Percentiles rank a stretch among this genome's conserved stretches.
phyloP scores from a whole-genome alignment of 495 filamentous ascomycete genomes.

The Lasiosphaeria hispida region DNA sequence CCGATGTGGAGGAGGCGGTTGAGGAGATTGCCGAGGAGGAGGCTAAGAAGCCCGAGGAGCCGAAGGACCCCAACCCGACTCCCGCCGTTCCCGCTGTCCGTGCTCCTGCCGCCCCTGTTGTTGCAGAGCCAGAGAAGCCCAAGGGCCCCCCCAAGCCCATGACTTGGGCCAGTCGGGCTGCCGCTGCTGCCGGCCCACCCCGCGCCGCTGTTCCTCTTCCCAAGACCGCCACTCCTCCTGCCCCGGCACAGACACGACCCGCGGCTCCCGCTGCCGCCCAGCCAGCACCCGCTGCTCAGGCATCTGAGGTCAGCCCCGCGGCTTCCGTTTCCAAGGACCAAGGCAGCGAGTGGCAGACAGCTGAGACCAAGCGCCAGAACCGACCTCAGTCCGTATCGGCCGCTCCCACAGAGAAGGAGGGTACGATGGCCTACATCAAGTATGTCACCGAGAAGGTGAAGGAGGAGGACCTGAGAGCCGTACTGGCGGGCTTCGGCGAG shows the following conservation, averaged over 20 bases:
- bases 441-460: constrained; percentile 86
- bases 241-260: constrained; percentile 32
- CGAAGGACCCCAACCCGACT: constrained; percentile 58
- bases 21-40: constrained; percentile 50
- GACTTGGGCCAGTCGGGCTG: constrained; percentile 85
- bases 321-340: constrained; percentile 41
- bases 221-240: constrained; percentile 44
- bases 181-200: constrained; percentile 40
- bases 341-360: constrained; percentile 73
- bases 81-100: constrained; percentile 45
- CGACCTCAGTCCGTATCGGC: constrained; percentile 55
- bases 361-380: constrained; percentile 78
- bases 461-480: constrained; percentile 60
- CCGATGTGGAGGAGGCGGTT: constrained; percentile 37
- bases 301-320: constrained; percentile 29
- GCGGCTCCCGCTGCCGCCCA: constrained; percentile 30
- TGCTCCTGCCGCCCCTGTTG: constrained; percentile 33
- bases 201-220: constrained; percentile 45
- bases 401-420: constrained; percentile 58
- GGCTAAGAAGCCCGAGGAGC: constrained; percentile 53
- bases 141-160: constrained; percentile 58
- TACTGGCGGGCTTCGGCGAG: constrained; percentile 71
- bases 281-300: constrained; percentile 35
- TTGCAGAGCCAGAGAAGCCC: constrained; percentile 40
- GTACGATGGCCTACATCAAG: constrained; percentile 82